A percentile compares a stretch with the other conserved stretches of the same genome.
phyloP scores from a whole-genome alignment of 2,329 filamentous ascomycete species.

The Cryphonectria naterciae region DNA sequence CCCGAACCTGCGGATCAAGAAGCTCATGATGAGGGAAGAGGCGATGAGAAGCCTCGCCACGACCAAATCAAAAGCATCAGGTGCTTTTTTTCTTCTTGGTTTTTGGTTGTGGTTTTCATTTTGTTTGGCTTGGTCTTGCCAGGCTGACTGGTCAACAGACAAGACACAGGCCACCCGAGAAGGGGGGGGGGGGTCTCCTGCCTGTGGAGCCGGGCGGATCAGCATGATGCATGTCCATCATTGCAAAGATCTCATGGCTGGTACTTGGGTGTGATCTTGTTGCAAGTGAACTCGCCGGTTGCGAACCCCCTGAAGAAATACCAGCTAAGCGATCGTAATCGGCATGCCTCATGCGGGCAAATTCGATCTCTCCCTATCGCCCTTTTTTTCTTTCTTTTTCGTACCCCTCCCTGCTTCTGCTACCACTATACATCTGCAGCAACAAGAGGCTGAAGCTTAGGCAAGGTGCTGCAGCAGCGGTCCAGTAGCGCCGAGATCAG shows the following conservation, averaged over 20 bases:
- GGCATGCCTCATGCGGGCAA: neutral
- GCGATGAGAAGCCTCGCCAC: neutral
- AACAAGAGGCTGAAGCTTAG: slow-evolving; percentile 8
- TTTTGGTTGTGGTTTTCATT: no score
- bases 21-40: neutral
- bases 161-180: slow-evolving; percentile 2
- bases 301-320: neutral
- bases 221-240: slow-evolving; percentile 4
- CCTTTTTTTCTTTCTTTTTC: neutral
- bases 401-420: neutral
- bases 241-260: slow-evolving; percentile 5
- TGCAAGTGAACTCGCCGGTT: neutral
- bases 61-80: neutral
- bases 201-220: slow-evolving; percentile 2
- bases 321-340: neutral
- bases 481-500: slow-evolving; percentile 15
- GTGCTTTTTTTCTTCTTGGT: neutral
- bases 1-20: neutral
- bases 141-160: neutral
- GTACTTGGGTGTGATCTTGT: neutral
- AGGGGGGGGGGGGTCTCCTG: neutral
- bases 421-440: neutral
- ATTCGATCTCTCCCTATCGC: slow-evolving; percentile 1
- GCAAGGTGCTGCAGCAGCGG: neutral
- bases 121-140: neutral